Evolutionary conservation across 225 moss, liverwort and hornwort species (phyloP).

Genomic region (Sphagnum tenellum): DNA sequence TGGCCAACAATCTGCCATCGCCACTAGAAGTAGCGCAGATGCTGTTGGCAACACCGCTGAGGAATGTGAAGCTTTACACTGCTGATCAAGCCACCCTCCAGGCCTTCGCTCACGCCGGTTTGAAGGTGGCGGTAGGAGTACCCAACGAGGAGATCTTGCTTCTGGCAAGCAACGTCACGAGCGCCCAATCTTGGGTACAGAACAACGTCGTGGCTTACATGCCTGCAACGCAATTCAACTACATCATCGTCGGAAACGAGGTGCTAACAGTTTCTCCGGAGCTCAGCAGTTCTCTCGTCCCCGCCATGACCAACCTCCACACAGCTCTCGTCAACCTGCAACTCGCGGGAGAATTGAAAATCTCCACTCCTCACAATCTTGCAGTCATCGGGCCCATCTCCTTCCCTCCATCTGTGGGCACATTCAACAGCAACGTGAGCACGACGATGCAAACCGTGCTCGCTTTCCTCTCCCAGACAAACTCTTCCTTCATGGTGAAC

Average conservation of each 20-base stretch:
- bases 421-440: constrained; percentile 21
- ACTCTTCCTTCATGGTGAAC: constrained; percentile 37
- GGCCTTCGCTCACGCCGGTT: constrained; percentile 26
- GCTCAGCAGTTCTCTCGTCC: constrained; percentile 21
- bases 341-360: constrained; percentile 18
- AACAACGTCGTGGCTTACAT: constrained; percentile 30
- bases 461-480: constrained; percentile 34
- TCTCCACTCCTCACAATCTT: constrained; percentile 39
- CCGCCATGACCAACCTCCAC: constrained; percentile 35
- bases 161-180: constrained; percentile 22
- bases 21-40: constrained; percentile 29
- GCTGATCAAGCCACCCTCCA: constrained; percentile 21
- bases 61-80: constrained; percentile 34
- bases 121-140: constrained; percentile 35
- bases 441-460: constrained; percentile 16
- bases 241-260: constrained; percentile 43
- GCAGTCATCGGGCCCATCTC: constrained; percentile 18
- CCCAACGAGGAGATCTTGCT: constrained; percentile 20
- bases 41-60: constrained; percentile 22
- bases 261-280: constrained; percentile 19
- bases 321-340: constrained; percentile 26
- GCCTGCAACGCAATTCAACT: constrained; percentile 27
- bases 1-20: constrained; percentile 32
- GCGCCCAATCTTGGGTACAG: constrained; percentile 25
- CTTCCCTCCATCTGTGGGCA: constrained; percentile 36